Conservation (phyloP, 805 yeast genomes). For the Torulaspora indica region DNA sequence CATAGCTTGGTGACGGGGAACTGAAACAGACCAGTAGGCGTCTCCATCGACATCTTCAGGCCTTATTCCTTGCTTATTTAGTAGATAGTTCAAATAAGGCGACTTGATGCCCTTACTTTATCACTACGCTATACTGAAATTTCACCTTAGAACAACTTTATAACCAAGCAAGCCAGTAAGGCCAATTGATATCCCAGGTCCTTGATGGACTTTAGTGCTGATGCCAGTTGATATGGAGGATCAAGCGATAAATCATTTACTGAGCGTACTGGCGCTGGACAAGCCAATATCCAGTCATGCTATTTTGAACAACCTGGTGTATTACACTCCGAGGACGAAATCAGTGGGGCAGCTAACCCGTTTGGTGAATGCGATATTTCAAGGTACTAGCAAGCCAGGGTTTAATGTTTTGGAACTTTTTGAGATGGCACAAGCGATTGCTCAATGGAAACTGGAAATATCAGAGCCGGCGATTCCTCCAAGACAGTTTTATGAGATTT, state of each 20-base stretch:
- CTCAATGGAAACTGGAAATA: constrained; percentile 31
- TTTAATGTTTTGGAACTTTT: constrained; percentile 15
- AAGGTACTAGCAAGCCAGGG: constrained; percentile 10
- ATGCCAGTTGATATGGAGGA: constrained; percentile 6
- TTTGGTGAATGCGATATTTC: constrained; percentile 17
- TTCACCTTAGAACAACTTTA: not conserved
- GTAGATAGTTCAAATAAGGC: not conserved
- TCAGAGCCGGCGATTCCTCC: constrained; percentile 31
- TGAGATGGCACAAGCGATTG: constrained; percentile 22
- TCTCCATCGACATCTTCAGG: constrained; percentile 20
- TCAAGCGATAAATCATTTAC: constrained; percentile 10
- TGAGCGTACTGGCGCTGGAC: constrained; percentile 5
- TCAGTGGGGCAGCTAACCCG: constrained; percentile 9
- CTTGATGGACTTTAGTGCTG: not conserved
- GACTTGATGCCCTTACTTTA: not conserved
- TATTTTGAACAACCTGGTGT: constrained; percentile 26
- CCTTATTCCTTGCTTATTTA: not conserved
- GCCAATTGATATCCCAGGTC: not conserved
- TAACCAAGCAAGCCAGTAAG: not conserved
- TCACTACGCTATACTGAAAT: not conserved
- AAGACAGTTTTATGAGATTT: constrained; percentile 21
- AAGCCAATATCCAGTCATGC: constrained; percentile 6
- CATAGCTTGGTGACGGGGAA: constrained; percentile 31
- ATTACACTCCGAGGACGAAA: constrained; percentile 27
- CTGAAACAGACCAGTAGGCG: constrained; percentile 21